phyloP scores from a whole-genome alignment of 2,329 filamentous ascomycete species.

The Fusarium tjaetaba region DNA sequence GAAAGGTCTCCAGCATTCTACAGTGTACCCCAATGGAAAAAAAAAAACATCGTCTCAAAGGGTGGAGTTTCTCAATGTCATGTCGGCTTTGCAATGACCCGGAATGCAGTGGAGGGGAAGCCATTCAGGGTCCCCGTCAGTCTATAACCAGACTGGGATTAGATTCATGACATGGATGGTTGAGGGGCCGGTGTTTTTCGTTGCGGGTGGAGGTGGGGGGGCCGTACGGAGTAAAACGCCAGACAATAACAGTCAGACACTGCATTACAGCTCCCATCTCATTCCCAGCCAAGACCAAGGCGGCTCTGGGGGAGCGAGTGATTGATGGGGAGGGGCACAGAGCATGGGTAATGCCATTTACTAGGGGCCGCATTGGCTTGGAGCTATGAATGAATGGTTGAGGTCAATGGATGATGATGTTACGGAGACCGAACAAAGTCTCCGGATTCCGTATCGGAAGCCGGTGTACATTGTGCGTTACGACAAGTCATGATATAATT shows the following conservation, averaged over 20 bases:
- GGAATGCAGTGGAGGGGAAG: conserved; percentile 23
- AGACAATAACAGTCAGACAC: conserved; percentile 7
- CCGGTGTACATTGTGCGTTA: conserved; percentile 4
- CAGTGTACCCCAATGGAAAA: conserved; percentile 40
- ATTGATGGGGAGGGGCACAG: conserved; percentile 17
- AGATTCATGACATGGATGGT: conserved; percentile 13
- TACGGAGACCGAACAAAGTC: conserved; percentile 32
- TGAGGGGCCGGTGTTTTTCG: conserved; percentile 30
- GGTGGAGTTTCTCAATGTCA: conserved; percentile 1
- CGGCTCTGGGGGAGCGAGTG: conserved; percentile 13
- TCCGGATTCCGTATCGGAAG: conserved; percentile 35
- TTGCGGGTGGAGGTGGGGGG: conserved; percentile 24
- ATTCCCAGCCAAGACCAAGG: conserved; percentile 24
- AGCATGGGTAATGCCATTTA: conserved; percentile 14
- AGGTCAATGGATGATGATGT: neutral
- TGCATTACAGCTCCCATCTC: conserved; percentile 2
- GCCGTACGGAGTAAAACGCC: conserved; percentile 1
- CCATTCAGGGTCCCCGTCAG: conserved; percentile 28
- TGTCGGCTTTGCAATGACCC: conserved; percentile 18
- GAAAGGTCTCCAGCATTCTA: neutral
- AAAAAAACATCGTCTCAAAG: conserved; percentile 17
- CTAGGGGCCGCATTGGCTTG: conserved; percentile 1
- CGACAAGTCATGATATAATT: neutral
- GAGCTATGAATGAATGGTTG: conserved; percentile 19
- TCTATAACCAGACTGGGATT: neutral